phyloP scores from a whole-genome alignment of 2,329 filamentous ascomycete species.

The Ramularia collo-cygni region DNA sequence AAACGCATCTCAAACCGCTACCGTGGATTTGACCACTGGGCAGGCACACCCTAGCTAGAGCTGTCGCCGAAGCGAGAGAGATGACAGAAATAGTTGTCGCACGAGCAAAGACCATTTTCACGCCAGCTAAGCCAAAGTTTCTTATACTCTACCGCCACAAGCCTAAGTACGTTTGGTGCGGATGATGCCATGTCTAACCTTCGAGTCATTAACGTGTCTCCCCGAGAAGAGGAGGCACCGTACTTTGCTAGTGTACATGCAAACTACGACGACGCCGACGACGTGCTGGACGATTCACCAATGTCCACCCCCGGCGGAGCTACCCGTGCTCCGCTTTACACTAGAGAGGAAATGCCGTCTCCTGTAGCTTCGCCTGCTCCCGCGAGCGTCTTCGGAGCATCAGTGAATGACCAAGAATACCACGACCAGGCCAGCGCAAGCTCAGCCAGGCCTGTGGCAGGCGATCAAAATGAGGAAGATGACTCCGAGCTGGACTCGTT shows the following conservation, averaged over 20 bases:
- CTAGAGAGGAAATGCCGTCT: conserved; percentile 12
- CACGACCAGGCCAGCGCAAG: too few relatives aligned
- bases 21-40: too few relatives aligned
- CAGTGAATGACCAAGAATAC: too few relatives aligned
- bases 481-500: conserved; percentile 26
- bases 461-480: conserved; percentile 11
- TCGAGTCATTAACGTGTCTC: conserved; percentile 11
- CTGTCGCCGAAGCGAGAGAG: too few relatives aligned
- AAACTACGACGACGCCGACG: conserved; percentile 1
- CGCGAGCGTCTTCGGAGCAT: conserved; percentile 24
- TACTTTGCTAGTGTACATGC: not conserved
- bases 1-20: too few relatives aligned
- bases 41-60: too few relatives aligned
- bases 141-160: too few relatives aligned
- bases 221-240: conserved; percentile 2
- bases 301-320: not conserved
- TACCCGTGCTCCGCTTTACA: conserved; percentile 2
- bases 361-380: conserved; percentile 15
- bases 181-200: conserved; percentile 10
- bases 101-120: too few relatives aligned
- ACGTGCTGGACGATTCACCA: too few relatives aligned
- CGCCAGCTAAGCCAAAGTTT: too few relatives aligned
- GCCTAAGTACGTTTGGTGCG: too few relatives aligned
- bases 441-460: not conserved
- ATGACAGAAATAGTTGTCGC: too few relatives aligned